These are phyloP conservation scores for Debaryomyces castellii DNA, from an alignment of 805 yeast genomes.

Conservation along the genomic window DNA sequence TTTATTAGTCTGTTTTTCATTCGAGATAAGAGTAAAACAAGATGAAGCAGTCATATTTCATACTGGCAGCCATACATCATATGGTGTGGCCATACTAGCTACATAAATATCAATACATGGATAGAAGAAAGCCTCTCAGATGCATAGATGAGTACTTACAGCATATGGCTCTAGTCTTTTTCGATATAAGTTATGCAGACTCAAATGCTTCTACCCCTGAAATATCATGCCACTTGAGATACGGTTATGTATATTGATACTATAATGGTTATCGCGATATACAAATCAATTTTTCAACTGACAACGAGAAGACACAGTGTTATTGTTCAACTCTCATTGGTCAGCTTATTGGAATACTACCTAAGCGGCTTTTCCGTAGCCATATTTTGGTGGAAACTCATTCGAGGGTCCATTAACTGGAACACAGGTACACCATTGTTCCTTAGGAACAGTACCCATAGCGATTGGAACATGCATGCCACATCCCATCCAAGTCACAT, in stretches of 20 bases:
- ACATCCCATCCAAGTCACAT: constrained; percentile 45
- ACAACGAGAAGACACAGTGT: not conserved
- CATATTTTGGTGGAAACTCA: constrained; percentile 28
- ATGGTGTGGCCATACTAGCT: not conserved
- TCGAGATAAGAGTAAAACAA: too few relatives aligned
- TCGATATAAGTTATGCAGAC: not conserved
- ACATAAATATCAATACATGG: too few relatives aligned
- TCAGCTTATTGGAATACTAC: not conserved
- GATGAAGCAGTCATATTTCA: too few relatives aligned
- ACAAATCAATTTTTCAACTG: not conserved
- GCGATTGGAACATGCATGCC: constrained; percentile 44
- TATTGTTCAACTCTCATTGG: not conserved
- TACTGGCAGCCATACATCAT: too few relatives aligned
- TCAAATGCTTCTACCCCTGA: not conserved
- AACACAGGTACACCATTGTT: constrained; percentile 34
- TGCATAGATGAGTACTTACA: not conserved
- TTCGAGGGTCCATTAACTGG: constrained; percentile 18
- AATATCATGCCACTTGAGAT: not conserved
- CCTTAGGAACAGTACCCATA: constrained; percentile 34
- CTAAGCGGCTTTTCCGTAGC: constrained; percentile 15
- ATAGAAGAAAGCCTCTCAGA: too few relatives aligned
- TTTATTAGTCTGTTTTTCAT: too few relatives aligned
- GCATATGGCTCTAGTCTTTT: not conserved
- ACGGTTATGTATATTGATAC: not conserved
- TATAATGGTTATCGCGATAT: not conserved